Evolutionary conservation across 495 filamentous ascomycete genomes (phyloP), one percentile per base, ranked within the genome.

Genomic region (Physcia stellaris): DNA sequence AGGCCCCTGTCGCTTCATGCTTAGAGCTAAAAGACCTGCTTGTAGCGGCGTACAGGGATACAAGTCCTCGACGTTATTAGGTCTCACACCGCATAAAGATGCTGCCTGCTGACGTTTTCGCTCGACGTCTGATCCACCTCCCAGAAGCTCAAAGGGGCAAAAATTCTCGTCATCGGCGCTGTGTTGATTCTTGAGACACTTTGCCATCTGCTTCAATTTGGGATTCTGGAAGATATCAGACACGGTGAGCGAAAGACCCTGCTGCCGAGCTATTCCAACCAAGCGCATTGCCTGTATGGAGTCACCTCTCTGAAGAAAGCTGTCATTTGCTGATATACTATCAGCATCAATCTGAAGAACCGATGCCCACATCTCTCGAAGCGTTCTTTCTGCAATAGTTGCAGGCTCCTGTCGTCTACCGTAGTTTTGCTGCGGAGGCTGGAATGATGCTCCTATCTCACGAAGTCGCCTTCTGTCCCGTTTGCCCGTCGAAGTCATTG

Each of bases 231-330:
- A 64, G 22, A 67, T 56, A 52, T 65, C 63, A 0, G 66, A 63
- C n/a, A 78, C 73, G 4, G 66, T 72, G 31, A 78, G 45, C 19
- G 63, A 54, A 26, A 76, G 37, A 4, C 69, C 66, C 20, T 71
- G 61, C 24, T 67, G 61, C 5, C 66, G 56, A 21, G 66, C 66
- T 43, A 67, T 68, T 13, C 72, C 70, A 10, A 77, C 75, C 29
- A 80, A 58, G 53, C 70, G 75, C 71, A 81, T 81, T 12, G 77
- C 74, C 7, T 64, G 63, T 40, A 81, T 77, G 37, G 74, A 64
- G 34, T 67, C 63, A 32, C 63, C 63, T 18, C 63, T 62, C 30
- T 62, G 59, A 47, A 65, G 65, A 49, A 67, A 67, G 41, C 57
- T 64, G 37, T 58, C 59, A 28, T 60, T 55, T 35, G 56, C 54